These are phyloP conservation scores for Rhodotorula sp. DNA, from an alignment of 1,284 basidiomycete genomes.

Conservation along the genomic window DNA sequence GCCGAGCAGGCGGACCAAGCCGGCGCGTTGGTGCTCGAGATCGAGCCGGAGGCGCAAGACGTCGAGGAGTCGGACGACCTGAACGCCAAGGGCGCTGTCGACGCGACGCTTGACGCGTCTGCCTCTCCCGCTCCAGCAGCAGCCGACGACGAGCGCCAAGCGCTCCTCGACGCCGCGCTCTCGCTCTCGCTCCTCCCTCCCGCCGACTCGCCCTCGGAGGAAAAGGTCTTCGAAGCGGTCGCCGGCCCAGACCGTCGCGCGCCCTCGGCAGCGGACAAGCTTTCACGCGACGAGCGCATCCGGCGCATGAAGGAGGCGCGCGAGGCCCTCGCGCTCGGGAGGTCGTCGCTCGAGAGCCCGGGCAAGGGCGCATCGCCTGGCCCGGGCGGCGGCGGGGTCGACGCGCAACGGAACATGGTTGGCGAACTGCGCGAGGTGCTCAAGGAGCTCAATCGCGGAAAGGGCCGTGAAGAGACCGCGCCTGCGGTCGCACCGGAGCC, in stretches of 20 bases:
- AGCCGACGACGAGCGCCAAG: conserved; percentile 11
- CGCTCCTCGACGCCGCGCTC: conserved; percentile 20
- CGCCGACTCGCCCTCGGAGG: background rate
- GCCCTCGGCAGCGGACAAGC: conserved; percentile 1
- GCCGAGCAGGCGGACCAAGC: background rate
- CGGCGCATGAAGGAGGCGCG: conserved; percentile 26
- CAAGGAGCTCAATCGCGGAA: conserved; percentile 16
- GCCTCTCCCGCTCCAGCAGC: no score
- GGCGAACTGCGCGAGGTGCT: conserved; percentile 32
- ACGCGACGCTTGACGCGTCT: conserved; percentile 17
- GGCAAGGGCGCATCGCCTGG: background rate
- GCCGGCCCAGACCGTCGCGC: background rate
- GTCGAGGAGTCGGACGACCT: background rate
- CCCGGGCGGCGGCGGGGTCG: background rate
- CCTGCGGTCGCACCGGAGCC: no score
- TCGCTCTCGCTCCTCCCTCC: conserved; percentile 19
- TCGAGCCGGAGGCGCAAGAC: background rate
- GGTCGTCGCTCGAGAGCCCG: conserved; percentile 7
- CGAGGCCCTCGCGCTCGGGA: conserved; percentile 20
- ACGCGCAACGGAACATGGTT: conserved; percentile 24
- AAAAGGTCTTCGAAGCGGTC: conserved; percentile 30
- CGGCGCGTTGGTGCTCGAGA: background rate
- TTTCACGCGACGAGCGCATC: conserved; percentile 30
- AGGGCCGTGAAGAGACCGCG: background rate
- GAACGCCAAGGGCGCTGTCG: background rate